phyloP scores from a whole-genome alignment of 2,329 filamentous ascomycete genomes.

The Cordyceps javanica region DNA sequence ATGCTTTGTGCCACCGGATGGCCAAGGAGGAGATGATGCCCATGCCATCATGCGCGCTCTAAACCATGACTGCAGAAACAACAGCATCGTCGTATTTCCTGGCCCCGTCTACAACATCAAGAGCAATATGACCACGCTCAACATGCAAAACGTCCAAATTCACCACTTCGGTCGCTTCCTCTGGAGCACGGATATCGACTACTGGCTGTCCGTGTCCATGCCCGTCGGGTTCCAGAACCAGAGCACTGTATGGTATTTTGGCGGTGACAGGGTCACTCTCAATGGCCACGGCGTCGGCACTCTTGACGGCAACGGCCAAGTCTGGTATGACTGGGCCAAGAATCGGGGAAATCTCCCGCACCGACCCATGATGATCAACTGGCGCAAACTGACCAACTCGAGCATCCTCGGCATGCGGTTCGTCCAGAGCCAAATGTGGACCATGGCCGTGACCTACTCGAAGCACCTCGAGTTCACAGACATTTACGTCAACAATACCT shows the following conservation, averaged over 20 bases:
- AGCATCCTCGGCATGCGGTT: slow-evolving; percentile 43
- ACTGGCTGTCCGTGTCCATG: slow-evolving; percentile 47
- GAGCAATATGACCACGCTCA: slow-evolving; percentile 28
- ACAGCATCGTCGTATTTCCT: slow-evolving; percentile 27
- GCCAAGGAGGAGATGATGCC: slow-evolving; percentile 25
- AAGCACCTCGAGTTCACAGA: slow-evolving; percentile 40
- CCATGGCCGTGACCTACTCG: slow-evolving; percentile 46
- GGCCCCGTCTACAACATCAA: slow-evolving; percentile 29
- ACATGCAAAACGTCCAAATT: slow-evolving; percentile 34
- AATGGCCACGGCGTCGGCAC: slow-evolving; percentile 46
- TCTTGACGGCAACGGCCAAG: slow-evolving; percentile 53
- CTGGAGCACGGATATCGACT: slow-evolving; percentile 40
- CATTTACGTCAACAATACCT: slow-evolving; percentile 48
- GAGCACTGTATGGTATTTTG: slow-evolving; percentile 47
- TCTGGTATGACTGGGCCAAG: slow-evolving; percentile 49
- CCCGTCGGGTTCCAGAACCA: slow-evolving; percentile 50
- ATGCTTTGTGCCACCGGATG: slow-evolving; percentile 23
- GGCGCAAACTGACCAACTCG: slow-evolving; percentile 38
- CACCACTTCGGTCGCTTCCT: slow-evolving; percentile 34
- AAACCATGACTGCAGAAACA: slow-evolving; percentile 23
- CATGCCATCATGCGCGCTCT: slow-evolving; percentile 26
- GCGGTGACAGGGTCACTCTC: slow-evolving; percentile 44
- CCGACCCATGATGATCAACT: slow-evolving; percentile 47
- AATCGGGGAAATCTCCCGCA: slow-evolving; percentile 39
- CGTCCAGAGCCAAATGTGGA: slow-evolving; percentile 56